These are phyloP conservation scores for Physaria fendleri DNA, from an alignment of 345 rosid species.

Conservation along the genomic window DNA sequence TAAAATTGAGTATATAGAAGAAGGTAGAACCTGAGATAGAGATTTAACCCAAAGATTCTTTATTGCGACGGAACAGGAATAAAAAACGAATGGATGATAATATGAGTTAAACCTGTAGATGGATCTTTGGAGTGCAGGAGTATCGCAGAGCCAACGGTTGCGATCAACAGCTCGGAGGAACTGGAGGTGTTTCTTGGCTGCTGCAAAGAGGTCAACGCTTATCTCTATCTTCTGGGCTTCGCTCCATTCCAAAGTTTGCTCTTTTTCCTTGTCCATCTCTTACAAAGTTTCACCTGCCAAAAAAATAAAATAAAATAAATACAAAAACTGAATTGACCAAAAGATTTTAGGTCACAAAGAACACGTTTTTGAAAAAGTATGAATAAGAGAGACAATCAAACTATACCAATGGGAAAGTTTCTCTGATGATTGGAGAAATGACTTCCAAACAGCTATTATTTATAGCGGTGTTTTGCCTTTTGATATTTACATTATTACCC, in stretches of 20 bases:
- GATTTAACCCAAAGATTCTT: too few relatives aligned
- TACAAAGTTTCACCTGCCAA: background rate
- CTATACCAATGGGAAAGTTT: background rate
- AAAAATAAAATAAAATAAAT: too few relatives aligned
- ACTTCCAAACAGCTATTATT: slow-evolving; percentile 2
- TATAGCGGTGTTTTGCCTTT: background rate
- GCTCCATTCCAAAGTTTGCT: slow-evolving; percentile 56
- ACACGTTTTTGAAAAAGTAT: background rate
- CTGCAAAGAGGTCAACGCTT: slow-evolving; percentile 52
- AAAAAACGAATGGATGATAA: background rate
- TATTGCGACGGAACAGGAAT: background rate
- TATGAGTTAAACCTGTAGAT: slow-evolving; percentile 58
- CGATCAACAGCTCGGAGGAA: slow-evolving; percentile 73
- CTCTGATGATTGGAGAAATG: background rate
- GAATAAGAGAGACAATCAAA: slow-evolving; percentile 3
- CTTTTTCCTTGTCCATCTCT: slow-evolving; percentile 35
- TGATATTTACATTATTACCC: background rate
- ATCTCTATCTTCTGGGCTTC: slow-evolving; percentile 64
- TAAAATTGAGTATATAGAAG: background rate
- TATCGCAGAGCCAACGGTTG: slow-evolving; percentile 73
- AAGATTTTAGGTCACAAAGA: background rate
- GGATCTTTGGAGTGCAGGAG: slow-evolving; percentile 59
- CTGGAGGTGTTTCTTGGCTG: slow-evolving; percentile 68
- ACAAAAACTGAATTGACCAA: too few relatives aligned
- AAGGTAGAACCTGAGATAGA: too few relatives aligned